Evolutionary conservation across 257 asterid species (phyloP), one percentile per base, ranked within the genome.

Genomic region (Solanum ahanhuiri): DNA sequence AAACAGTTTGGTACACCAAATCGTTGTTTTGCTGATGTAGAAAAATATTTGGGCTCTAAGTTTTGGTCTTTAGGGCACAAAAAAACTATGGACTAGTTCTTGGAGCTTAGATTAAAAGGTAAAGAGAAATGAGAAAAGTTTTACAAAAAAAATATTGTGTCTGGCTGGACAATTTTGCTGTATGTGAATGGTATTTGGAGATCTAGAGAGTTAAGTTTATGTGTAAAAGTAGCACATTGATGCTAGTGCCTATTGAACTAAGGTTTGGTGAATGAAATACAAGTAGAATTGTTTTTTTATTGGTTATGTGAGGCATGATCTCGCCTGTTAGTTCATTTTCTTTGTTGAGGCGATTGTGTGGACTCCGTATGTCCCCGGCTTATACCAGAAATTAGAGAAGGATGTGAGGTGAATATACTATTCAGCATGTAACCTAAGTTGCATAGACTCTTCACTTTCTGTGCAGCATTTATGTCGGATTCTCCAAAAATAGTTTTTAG

Each of bases 81-180:
- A 9, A 37, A 45, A 45, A 17, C 37, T 79, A 15, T 79, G 84
- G 25, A 45, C n/a, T 79, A 79, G 84, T 79, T 79, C 57, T 20
- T 73, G 66, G 83, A 85, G 72, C 67, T 39, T 85, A 33, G 83
- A 41, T 51, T 70, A 70, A 58, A 43, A 70, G 14, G 66, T 43
- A 20, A 70, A 77, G 35, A 43, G 25, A 43, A 77, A 77, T 43
- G 37, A 43, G 83, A 48, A 48, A 81, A 30, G 69, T 63, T 63
- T 63, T n/a, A 2, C 69, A 48, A 79, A 28, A 25, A n/a, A 14
- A 73, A 75, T 20, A 8, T 17, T 51, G 41, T n/a, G 83, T 30
- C 39, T 45, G 35, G 83, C 87, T n/a, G 69, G 87, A 51, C 72
- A 85, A 54, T 83, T 70, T 64, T 84, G 67, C n/a, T 87, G 84